Percentiles rank a stretch among this genome's conserved stretches.
phyloP scores from a whole-genome alignment of 768 basidiomycete species.

The Leccinum ochraceum region DNA sequence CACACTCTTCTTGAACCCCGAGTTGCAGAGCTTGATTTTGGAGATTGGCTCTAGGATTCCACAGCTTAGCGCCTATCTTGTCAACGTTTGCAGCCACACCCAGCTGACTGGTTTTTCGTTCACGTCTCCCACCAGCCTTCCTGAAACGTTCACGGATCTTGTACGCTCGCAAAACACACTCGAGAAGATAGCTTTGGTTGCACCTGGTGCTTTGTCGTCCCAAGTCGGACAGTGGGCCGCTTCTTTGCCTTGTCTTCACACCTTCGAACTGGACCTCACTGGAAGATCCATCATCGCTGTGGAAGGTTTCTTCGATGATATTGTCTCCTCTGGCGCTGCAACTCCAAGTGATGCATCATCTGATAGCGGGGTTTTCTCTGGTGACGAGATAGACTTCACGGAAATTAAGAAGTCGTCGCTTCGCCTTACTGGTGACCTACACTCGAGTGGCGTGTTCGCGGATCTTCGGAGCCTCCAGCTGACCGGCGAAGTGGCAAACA shows the following conservation, averaged over 20 bases:
- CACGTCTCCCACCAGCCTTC: slow-evolving; percentile 66
- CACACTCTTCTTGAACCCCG: slow-evolving; percentile 64
- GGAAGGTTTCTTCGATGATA: slow-evolving; percentile 80
- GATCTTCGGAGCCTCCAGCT: slow-evolving; percentile 62
- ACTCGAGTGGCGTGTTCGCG: slow-evolving; percentile 56
- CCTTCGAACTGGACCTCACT: slow-evolving; percentile 70
- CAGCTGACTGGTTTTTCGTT: slow-evolving; percentile 70
- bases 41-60: slow-evolving; percentile 60
- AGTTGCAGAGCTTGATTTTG: slow-evolving; percentile 58
- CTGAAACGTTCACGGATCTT: slow-evolving; percentile 69
- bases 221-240: slow-evolving; percentile 75
- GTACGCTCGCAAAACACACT: slow-evolving; percentile 57
- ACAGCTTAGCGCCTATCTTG: slow-evolving; percentile 62
- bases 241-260: slow-evolving; percentile 58
- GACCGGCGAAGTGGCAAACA: slow-evolving; percentile 68
- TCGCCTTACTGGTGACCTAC: slow-evolving; percentile 61
- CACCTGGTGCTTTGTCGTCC: slow-evolving; percentile 73
- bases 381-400: slow-evolving; percentile 75
- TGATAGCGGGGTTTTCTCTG: slow-evolving; percentile 78
- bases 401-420: slow-evolving; percentile 71
- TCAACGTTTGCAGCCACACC: slow-evolving; percentile 61
- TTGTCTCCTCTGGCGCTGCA: slow-evolving; percentile 65
- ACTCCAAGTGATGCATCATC: slow-evolving; percentile 71
- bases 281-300: slow-evolving; percentile 66
- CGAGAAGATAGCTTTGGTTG: slow-evolving; percentile 64